Conservation (phyloP, 2,329 filamentous ascomycete genomes). For the Pseudocercospora macadamiae region DNA sequence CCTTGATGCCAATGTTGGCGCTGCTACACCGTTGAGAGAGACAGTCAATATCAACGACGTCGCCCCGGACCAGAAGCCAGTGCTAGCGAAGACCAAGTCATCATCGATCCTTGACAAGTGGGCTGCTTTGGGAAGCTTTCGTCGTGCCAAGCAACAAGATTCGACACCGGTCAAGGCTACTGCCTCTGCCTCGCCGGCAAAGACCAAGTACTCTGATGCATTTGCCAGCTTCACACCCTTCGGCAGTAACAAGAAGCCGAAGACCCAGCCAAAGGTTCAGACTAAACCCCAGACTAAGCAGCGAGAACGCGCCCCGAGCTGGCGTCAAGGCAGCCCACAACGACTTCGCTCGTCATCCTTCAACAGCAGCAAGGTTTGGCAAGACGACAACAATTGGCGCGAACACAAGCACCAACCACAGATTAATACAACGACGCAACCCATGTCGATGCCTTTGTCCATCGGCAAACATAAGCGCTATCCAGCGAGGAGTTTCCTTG, state of each 20-base stretch:
- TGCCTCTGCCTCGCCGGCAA: constrained; percentile 40
- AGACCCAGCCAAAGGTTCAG: constrained; percentile 31
- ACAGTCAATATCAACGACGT: neutral
- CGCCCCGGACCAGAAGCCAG: constrained; percentile 42
- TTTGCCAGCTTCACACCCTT: constrained; percentile 38
- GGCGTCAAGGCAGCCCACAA: constrained; percentile 36
- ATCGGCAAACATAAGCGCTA: constrained; percentile 26
- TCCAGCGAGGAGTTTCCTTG: constrained; percentile 27
- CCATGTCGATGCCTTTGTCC: constrained; percentile 6
- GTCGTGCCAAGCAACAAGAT: constrained; percentile 65
- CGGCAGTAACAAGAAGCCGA: constrained; percentile 39
- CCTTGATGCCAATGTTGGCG: constrained; percentile 54
- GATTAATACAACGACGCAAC: constrained; percentile 9
- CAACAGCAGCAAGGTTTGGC: constrained; percentile 45
- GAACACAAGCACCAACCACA: constrained; percentile 40
- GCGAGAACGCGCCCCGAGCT: constrained; percentile 35
- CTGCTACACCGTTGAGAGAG: constrained; percentile 33
- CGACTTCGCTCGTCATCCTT: constrained; percentile 38
- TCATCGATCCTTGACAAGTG: constrained; percentile 74
- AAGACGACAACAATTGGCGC: constrained; percentile 54
- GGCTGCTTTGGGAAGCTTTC: constrained; percentile 81
- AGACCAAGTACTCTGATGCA: constrained; percentile 38
- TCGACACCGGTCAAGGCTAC: constrained; percentile 38
- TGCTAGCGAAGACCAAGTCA: constrained; percentile 63
- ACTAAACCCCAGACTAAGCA: constrained; percentile 26